Evolutionary conservation across 139 green algal species (phyloP), one percentile per base, ranked within the genome.

Genomic region (Chlorella sp.): DNA sequence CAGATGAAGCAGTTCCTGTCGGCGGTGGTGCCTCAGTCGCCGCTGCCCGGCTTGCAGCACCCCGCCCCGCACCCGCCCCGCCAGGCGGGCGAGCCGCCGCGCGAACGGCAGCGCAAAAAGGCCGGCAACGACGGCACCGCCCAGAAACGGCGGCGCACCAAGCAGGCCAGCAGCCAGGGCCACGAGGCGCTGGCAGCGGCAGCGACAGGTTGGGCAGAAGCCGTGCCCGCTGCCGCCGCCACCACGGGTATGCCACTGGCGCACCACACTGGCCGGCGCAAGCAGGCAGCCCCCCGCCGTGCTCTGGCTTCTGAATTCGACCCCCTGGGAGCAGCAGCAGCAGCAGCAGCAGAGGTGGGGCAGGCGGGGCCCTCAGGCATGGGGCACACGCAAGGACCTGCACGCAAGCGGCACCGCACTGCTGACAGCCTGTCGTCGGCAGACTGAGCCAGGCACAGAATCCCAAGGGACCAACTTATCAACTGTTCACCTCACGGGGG

Each of bases 1-100:
- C 82, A 86, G 82, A 86, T 86, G 82, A 86, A 86, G 57, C n/a
- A 48, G n/a, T 86, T 86, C 34, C 34, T 86, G 34, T 34, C n/a
- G 36, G 82, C 57, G 1, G 82, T 86, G 18, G 68, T 86, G 24
- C 82, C 82, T 5, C 82, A 86, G 82, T 60, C 75, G 36, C 79
- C 40, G 79, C 79, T 32, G 79, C 79, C 64, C 21, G 64, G 21
- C 11, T 71, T 26, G 40, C 79, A 32, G 79, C 79, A 84, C 40
- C 79, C 40, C 2, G 73, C 3, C 12, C 18, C 73, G 28, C 79
- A 28, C 40, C 40, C 40, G 79, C 28, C 40, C 19, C 79, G 22
- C 30, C 28, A 7, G 53, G 11, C 18, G 5, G 5, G 30, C 81
- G 48, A 53, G 71, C 53, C 28, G 48, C 48, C 48, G 48, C 7